Base-by-base conservation (phyloP, 139 green algal species). In the Volvox africanus region DNA sequence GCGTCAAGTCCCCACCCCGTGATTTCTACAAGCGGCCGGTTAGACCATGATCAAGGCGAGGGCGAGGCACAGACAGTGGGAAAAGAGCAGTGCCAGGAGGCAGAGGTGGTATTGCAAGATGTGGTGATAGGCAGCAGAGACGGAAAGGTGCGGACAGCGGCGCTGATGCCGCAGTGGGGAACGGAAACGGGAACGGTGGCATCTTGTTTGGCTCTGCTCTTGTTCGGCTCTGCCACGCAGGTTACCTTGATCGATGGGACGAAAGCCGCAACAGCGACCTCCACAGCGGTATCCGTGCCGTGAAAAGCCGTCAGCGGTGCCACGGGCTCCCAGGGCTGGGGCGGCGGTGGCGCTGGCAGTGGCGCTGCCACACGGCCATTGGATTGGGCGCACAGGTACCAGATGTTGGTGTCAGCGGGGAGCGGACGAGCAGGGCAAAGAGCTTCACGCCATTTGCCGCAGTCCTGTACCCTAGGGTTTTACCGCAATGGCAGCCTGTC, bases 1-100 rank as follows among this genome's bases (percentile, higher is more conserved):
- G 80, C 12, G 33, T 44, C 1, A 61, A 86, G 28, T 86, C 80
- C n/a, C 6, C 80, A 86, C 80, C 80, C 80, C 26, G 80, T 71
- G 26, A 86, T 86, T 17, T 37, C 80, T 0, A 84, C 37, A 18
- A 81, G 5, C 24, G 20, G 24, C 67, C 22, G 24, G 22, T 14
- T 2, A 32, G 24, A 36, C 16, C 28, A 35, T 80, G 73, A 80
- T 5, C 28, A 44, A 36, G 73, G 24, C 1, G 3, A 33, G 78
- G 37, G 67, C 22, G 78, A 67, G 36, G 78, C 30, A 67, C 12
- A 67, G 19, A 36, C 36, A 18, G 78, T 21, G 78, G 78, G 19
- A 32, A 26, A 33, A 3, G 9, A 67, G 36, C 11, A 82, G 33
- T 3, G 30, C 30, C 30, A 30, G 36, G 37, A 12, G n/a, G 19